Evolutionary conservation across 2,329 filamentous ascomycete species (phyloP).

Genomic region (Ophiocordyceps camponoti-leonardi): DNA sequence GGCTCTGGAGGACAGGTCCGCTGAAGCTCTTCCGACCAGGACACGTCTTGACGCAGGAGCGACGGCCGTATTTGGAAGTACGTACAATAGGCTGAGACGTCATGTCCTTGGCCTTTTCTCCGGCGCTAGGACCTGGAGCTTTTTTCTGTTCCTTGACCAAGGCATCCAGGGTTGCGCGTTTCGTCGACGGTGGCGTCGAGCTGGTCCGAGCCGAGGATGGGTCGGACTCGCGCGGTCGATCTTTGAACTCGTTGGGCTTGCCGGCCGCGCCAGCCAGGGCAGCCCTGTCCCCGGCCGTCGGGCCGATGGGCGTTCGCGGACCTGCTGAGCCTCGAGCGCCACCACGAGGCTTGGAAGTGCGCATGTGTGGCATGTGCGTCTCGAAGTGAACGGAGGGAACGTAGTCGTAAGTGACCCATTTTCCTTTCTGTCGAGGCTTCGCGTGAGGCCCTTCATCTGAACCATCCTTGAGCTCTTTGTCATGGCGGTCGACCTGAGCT

Average conservation of each 20-base stretch:
- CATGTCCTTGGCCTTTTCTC: slow-evolving; percentile 25
- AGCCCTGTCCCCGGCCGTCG: slow-evolving; percentile 20
- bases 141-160: slow-evolving; percentile 29
- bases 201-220: slow-evolving; percentile 16
- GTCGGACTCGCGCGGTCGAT: slow-evolving; percentile 17
- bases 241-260: slow-evolving; percentile 17
- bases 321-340: slow-evolving; percentile 26
- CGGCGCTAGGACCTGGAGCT: slow-evolving; percentile 12
- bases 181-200: slow-evolving; percentile 20
- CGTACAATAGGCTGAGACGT: slow-evolving; percentile 5
- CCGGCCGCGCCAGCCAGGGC: slow-evolving; percentile 10
- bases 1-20: neutral
- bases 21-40: neutral
- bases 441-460: slow-evolving; percentile 29
- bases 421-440: slow-evolving; percentile 51
- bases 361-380: slow-evolving; percentile 51
- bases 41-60: slow-evolving; percentile 1
- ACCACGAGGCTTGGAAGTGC: slow-evolving; percentile 31
- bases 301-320: slow-evolving; percentile 17
- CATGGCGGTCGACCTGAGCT: slow-evolving; percentile 37
- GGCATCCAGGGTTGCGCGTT: slow-evolving; percentile 26
- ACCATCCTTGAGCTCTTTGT: slow-evolving; percentile 43
- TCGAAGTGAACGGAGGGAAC: slow-evolving; percentile 75
- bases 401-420: slow-evolving; percentile 72
- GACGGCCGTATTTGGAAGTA: slow-evolving; percentile 19